Evolutionary conservation across 2,329 filamentous ascomycete genomes (phyloP).

Genomic region (Fusarium hostae): DNA sequence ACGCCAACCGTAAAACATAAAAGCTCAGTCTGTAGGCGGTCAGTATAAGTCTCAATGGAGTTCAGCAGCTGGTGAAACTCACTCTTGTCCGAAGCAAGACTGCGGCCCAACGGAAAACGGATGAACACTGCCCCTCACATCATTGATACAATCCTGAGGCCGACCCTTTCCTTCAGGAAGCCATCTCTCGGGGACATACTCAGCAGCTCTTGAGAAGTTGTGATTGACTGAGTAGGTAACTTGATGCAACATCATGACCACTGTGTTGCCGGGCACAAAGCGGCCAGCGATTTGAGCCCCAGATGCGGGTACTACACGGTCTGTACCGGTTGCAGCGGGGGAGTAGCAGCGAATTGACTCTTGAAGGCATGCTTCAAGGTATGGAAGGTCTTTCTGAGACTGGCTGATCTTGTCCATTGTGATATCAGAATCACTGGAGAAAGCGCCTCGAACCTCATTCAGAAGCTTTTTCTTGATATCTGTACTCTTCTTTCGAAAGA

Average conservation of each 20-base stretch:
- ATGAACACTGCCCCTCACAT: background rate
- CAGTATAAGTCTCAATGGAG: accelerated
- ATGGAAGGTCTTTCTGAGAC: background rate
- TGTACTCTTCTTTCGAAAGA: background rate
- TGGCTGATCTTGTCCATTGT: background rate
- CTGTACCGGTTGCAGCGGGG: background rate
- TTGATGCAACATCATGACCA: background rate
- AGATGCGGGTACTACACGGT: background rate
- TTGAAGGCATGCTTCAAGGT: background rate
- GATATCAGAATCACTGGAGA: background rate
- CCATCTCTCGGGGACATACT: background rate
- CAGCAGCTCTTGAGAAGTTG: background rate
- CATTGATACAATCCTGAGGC: background rate
- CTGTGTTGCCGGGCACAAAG: background rate
- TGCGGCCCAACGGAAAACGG: background rate
- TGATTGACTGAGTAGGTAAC: background rate
- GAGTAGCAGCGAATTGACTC: constrained; percentile 3
- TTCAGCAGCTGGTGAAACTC: background rate
- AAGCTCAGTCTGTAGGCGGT: background rate
- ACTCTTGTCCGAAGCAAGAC: constrained; percentile 6
- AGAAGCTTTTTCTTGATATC: background rate
- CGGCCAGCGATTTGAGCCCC: background rate
- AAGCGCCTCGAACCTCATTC: background rate
- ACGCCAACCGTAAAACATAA: background rate
- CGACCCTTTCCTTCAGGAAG: background rate